These are phyloP conservation scores for Effrenium voratum DNA, from an alignment of 73 alveolate species.

Conservation along the genomic window DNA sequence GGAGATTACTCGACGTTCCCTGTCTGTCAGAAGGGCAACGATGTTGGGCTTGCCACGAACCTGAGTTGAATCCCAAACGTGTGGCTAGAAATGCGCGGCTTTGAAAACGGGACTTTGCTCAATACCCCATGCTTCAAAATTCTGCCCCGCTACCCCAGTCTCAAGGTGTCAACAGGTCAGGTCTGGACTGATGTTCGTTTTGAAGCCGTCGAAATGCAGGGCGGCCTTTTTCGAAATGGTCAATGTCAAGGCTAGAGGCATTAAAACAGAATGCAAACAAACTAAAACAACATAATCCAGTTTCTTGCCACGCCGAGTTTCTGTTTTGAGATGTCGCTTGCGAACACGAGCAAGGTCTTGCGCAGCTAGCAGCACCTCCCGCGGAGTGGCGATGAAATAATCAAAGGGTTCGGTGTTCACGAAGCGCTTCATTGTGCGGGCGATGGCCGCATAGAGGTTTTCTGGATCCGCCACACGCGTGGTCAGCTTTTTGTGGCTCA, in stretches of 20 bases:
- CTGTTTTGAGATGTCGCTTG: background rate
- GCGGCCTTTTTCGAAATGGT: too few relatives aligned
- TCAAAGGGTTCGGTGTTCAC: background rate
- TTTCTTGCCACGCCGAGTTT: background rate
- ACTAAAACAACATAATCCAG: background rate
- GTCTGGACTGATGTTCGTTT: too few relatives aligned
- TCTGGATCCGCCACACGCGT: background rate
- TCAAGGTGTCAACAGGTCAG: too few relatives aligned
- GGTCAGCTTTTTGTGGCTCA: slow-evolving; percentile 5
- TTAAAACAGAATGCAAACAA: background rate
- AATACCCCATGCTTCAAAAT: too few relatives aligned
- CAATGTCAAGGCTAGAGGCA: background rate
- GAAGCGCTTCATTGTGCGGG: background rate
- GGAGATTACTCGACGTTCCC: background rate
- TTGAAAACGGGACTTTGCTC: too few relatives aligned
- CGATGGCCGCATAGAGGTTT: background rate
- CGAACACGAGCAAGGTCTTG: background rate
- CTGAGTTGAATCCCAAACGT: too few relatives aligned
- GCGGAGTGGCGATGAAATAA: background rate
- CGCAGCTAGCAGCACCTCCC: slow-evolving; percentile 6
- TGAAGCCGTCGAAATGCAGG: too few relatives aligned
- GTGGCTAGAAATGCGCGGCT: too few relatives aligned
- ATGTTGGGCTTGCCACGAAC: too few relatives aligned
- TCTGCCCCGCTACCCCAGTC: too few relatives aligned
- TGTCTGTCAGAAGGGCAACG: background rate